Evolutionary conservation across 2,329 filamentous ascomycete genomes (phyloP).

Genomic region (Fusarium pseudoanthophilum): DNA sequence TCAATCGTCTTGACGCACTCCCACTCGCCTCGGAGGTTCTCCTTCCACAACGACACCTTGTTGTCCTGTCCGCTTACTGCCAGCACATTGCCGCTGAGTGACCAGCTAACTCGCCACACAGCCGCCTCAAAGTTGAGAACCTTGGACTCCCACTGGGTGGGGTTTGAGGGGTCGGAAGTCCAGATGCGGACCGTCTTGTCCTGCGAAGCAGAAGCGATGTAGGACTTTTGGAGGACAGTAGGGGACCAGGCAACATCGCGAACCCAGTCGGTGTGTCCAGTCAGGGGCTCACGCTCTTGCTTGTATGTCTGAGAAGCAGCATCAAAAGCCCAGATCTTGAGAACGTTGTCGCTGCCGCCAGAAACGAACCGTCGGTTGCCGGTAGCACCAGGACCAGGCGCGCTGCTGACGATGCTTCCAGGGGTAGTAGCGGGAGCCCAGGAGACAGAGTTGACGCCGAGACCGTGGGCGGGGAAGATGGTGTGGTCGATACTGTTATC

Average conservation of each 20-base stretch:
- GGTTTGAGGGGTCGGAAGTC: slow-evolving; percentile 75
- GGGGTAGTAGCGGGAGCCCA: slow-evolving; percentile 91
- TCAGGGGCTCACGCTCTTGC: slow-evolving; percentile 71
- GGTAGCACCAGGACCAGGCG: slow-evolving; percentile 66
- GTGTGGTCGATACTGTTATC: slow-evolving; percentile 93
- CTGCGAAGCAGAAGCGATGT: slow-evolving; percentile 94
- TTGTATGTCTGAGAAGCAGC: slow-evolving; percentile 69
- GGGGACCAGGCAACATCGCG: slow-evolving; percentile 97
- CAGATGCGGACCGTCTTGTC: slow-evolving; percentile 98
- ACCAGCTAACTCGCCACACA: slow-evolving; percentile 98
- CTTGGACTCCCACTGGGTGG: slow-evolving; percentile 84
- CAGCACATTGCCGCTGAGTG: slow-evolving; percentile 93
- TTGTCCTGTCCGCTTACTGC: slow-evolving; percentile 95
- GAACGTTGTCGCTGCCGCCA: slow-evolving; percentile 89
- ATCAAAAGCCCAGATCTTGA: slow-evolving; percentile 94
- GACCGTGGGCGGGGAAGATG: slow-evolving; percentile 90
- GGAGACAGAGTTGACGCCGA: slow-evolving; percentile 94
- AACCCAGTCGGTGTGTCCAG: slow-evolving; percentile 95
- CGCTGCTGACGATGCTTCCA: slow-evolving; percentile 84
- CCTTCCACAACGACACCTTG: slow-evolving; percentile 98
- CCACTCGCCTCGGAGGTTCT: slow-evolving; percentile 96
- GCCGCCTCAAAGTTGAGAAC: slow-evolving; percentile 87
- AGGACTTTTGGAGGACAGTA: slow-evolving; percentile 92
- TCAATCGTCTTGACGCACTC: slow-evolving; percentile 97
- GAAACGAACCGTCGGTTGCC: slow-evolving; percentile 89